Conservation (phyloP, 2,329 filamentous ascomycete species). For the Sclerotinia minor region DNA sequence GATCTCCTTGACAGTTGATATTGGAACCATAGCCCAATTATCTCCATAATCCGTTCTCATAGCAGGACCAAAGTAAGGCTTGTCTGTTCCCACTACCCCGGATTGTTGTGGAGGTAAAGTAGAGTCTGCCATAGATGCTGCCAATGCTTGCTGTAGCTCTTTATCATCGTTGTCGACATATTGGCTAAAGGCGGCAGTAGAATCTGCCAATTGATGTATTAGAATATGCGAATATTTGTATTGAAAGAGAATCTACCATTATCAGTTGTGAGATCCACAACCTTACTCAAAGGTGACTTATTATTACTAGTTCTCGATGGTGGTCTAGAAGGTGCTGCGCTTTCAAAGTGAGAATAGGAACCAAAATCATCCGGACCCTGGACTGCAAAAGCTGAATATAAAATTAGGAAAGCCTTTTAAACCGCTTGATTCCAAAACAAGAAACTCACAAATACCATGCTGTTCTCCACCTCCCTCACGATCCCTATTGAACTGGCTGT, state of each 20-base stretch:
- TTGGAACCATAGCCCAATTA: constrained; percentile 60
- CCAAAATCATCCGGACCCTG: constrained; percentile 25
- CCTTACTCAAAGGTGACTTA: constrained; percentile 56
- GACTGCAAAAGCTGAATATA: constrained; percentile 17
- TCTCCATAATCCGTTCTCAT: constrained; percentile 57
- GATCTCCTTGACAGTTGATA: constrained; percentile 39
- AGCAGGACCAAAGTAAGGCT: constrained; percentile 60
- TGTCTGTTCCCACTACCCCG: constrained; percentile 47
- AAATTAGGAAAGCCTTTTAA: neutral
- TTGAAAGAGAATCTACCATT: constrained; percentile 31
- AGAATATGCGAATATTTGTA: neutral
- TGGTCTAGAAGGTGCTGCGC: constrained; percentile 51
- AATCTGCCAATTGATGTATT: constrained; percentile 24
- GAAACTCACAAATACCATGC: constrained; percentile 48
- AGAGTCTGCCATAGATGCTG: constrained; percentile 55
- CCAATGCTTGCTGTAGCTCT: constrained; percentile 57
- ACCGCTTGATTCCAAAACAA: neutral
- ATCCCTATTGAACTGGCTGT: constrained; percentile 53
- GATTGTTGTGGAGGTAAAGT: constrained; percentile 53
- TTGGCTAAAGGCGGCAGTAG: constrained; percentile 35
- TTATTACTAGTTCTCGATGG: constrained; percentile 58
- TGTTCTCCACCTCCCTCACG: constrained; percentile 50
- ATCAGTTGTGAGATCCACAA: constrained; percentile 51
- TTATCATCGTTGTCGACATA: constrained; percentile 47
- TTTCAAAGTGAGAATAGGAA: constrained; percentile 21